phyloP scores from a whole-genome alignment of 176 grass and related monocot species.

The Chrysopogon serrulatus region DNA sequence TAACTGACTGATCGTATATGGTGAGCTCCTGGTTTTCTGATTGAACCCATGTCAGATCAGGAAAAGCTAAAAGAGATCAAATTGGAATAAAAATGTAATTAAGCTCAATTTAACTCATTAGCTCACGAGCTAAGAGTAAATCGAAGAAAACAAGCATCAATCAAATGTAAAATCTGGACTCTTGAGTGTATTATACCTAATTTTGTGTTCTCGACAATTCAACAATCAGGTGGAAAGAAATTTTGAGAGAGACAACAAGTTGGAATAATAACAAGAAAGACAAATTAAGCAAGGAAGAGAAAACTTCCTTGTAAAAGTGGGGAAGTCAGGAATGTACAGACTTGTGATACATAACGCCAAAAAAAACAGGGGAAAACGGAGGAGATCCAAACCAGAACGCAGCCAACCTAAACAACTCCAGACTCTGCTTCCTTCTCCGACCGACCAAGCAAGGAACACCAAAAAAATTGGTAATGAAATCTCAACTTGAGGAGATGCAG shows the following conservation, averaged over 20 bases:
- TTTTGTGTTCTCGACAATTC: neutral
- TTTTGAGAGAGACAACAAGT: neutral
- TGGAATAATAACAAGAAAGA: neutral
- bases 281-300: neutral
- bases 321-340: neutral
- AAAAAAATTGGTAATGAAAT: neutral
- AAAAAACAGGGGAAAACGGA: neutral
- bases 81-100: neutral
- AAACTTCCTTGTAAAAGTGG: neutral
- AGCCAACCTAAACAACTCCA: neutral
- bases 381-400: neutral
- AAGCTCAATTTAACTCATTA: conserved; percentile 5
- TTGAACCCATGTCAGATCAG: neutral
- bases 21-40: conserved; percentile 1
- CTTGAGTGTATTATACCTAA: neutral
- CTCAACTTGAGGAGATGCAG: neutral
- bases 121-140: neutral
- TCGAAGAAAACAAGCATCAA: neutral
- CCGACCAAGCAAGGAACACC: neutral
- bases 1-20: conserved; percentile 9
- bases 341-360: neutral
- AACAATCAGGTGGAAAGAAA: neutral
- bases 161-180: neutral
- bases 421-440: neutral
- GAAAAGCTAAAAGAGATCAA: conserved; percentile 1